Evolutionary conservation across 164 flowering plant species (phyloP), one percentile per base, ranked within the genome.

Genomic region (Liquidambar formosana): DNA sequence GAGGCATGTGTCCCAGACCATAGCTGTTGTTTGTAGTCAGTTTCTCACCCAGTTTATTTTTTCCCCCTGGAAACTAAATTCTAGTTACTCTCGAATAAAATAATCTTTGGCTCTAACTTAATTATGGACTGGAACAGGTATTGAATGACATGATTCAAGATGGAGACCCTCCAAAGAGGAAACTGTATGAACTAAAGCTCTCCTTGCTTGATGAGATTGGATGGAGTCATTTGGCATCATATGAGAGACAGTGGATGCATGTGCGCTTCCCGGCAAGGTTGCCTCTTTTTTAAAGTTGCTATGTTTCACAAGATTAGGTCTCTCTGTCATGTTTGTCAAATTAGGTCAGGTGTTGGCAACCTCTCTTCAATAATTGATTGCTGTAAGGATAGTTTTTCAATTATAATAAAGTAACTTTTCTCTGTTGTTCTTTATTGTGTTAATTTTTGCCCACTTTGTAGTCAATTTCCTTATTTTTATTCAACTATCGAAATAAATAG

Each of bases 121-220:
- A 64, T 19, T 57, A 51, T 75, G 1, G 41, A n/a, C 26, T 67
- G 65, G 58, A 65, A 15, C 77, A 95, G 99, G 92, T 82, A 45
- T 53, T 92, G 65, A 83, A 65, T 74, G 96, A 88, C 62, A 69
- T 92, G 70, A 89, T 95, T 67, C 88, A 92, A 81, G 89, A 86
- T 8, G 82, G 80, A 4, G 89, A 84, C 5, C 88, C 91, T 67
- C 90, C 99, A 10, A 95, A 91, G 86, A 89, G 81, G 85, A 86
- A 92, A 70, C 75, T 91, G 41, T 91, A 92, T 72, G 92, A 95
- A 33, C 64, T 86, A 44, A 92, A 85, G 82, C 76, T 95, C 12
- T 81, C 89, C 52, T 70, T 95, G 76, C 89, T 95, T 38, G 84
- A 86, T 26, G 84, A 88, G 69, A 83, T 89, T 18, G 93, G 92